Base-by-base conservation (phyloP, 2,329 filamentous ascomycete species). In the Sporothrix mexicana region DNA sequence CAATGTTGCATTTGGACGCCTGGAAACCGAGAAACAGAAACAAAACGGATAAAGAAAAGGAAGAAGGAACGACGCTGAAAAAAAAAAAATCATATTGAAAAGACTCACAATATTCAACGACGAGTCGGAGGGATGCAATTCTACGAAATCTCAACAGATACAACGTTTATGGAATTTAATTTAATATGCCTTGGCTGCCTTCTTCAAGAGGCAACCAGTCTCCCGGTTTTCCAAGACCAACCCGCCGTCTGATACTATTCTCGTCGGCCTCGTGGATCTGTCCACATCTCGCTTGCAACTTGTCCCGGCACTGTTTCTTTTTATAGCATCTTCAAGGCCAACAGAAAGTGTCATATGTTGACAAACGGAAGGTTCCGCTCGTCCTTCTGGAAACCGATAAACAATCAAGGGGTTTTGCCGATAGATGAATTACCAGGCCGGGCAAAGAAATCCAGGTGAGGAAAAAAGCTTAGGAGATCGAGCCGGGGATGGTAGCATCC, bases 1-100 rank as follows among this genome's bases (percentile, higher is more conserved):
- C n/a, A 69, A 45, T 17, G 66, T 69, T 55, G 66, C 49, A 69
- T 69, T n/a, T 68, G 49, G 7, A 15, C 5, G n/a, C 49, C 17
- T 69, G 49, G n/a, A 36, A 45, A 43, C 9, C 66, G 17, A 53
- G 66, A 69, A 68, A 51, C 23, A 67, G 41, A 64, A 23, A 45
- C 61, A 23, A 45, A 23, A 7, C 10, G 9, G 8, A n/a, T 25
- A 23, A 30, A 10, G 23, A 53, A 49, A 9, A 2, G 5, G 9
- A 6, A n/a, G 47, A 17, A 6, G 43, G 20, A 47, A 43, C 6
- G 1, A 7, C 15, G 12, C 49, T 15, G 25, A 61, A 61, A 30
- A 36, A 43, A 62, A 62, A 62, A 20, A 36, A 30, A 25, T 36
- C 25, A 6, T 17, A 49, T 36, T 15, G 55, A n/a, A 6, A 15